Conservation (phyloP, 305 asterid species). For the Vinca major region DNA sequence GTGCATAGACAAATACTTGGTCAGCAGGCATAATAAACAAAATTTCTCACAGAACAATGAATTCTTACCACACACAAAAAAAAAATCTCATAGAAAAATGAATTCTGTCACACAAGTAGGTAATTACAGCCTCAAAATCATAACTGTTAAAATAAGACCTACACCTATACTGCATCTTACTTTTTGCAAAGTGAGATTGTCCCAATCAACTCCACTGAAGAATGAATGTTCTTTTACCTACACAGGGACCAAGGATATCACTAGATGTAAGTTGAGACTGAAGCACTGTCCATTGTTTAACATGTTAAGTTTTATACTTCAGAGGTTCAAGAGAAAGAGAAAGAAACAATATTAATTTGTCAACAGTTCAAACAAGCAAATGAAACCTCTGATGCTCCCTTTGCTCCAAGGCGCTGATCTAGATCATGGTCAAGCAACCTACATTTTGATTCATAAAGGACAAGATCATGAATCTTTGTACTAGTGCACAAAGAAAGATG, state of each 20-base stretch:
- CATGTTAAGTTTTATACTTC: constrained; percentile 7
- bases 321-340: not conserved
- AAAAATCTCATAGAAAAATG: no score
- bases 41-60: not conserved
- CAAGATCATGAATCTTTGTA: not conserved
- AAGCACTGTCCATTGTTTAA: constrained; percentile 12
- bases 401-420: constrained; percentile 75
- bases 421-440: constrained; percentile 83
- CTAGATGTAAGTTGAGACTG: constrained; percentile 16
- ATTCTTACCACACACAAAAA: no score
- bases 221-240: constrained; percentile 85
- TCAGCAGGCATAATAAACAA: not conserved
- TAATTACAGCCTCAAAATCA: not conserved
- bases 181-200: constrained; percentile 73
- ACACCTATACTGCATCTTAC: constrained; percentile 26
- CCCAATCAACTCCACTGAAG: constrained; percentile 91
- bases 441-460: constrained; percentile 20
- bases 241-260: constrained; percentile 19
- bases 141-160: not conserved
- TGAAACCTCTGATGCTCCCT: constrained; percentile 79
- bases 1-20: not conserved
- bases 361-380: constrained; percentile 8
- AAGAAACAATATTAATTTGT: not conserved
- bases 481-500: not conserved
- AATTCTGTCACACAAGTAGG: not conserved